Conservation (phyloP, 2,329 filamentous ascomycete genomes). For the Colletotrichum tamarilloi region DNA sequence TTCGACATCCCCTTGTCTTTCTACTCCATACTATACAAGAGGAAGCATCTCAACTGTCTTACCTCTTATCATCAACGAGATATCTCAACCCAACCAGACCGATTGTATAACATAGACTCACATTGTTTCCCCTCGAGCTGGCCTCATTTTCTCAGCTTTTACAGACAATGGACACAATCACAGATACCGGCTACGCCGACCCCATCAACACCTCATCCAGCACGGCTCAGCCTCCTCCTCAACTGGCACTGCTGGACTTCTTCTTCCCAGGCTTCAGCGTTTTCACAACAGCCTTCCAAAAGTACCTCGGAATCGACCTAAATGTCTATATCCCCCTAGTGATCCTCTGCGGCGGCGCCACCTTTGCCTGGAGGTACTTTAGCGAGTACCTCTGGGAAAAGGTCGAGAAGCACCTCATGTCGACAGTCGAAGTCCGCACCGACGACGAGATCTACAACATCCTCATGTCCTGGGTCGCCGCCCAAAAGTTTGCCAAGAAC, state of each 20-base stretch:
- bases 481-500: conserved; percentile 68
- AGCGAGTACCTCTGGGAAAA: conserved; percentile 58
- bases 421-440: conserved; percentile 72
- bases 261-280: conserved; percentile 75
- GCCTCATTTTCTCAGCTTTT: background rate
- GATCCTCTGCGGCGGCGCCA: conserved; percentile 59
- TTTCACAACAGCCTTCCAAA: conserved; percentile 62
- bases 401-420: conserved; percentile 69
- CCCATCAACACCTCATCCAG: conserved; percentile 8
- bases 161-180: conserved; percentile 11
- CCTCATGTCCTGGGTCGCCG: conserved; percentile 75
- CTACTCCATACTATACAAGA: background rate
- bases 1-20: background rate
- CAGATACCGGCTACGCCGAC: conserved; percentile 7
- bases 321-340: conserved; percentile 71
- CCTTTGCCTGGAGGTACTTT: conserved; percentile 65
- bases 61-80: background rate
- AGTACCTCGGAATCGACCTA: conserved; percentile 70
- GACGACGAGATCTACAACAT: conserved; percentile 82
- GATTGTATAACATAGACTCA: background rate
- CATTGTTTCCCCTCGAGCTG: background rate
- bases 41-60: background rate
- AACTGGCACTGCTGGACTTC: conserved; percentile 66
- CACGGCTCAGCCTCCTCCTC: conserved; percentile 40
- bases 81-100: too few species aligned